phyloP scores from a whole-genome alignment of 2,329 filamentous ascomycete genomes.

The Simplicillium sp. region DNA sequence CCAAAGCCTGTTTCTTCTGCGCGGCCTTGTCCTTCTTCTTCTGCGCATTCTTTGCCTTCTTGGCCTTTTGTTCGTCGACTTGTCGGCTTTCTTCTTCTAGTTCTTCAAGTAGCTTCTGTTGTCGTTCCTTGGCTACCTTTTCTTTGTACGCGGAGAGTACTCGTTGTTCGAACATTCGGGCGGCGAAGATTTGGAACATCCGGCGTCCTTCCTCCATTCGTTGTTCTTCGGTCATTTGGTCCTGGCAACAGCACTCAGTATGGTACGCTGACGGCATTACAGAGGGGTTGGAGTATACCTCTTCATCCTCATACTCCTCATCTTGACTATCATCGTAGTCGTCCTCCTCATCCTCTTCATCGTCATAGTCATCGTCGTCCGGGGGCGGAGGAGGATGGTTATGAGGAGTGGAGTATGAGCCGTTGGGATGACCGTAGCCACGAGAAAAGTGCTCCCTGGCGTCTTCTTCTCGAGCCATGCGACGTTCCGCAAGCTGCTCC shows the following conservation, averaged over 20 bases:
- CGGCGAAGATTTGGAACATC: conserved; percentile 99
- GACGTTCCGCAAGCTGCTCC: conserved; percentile 94
- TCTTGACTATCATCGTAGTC: conserved; percentile 54
- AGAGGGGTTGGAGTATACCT: conserved; percentile 46
- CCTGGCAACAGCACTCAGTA: conserved; percentile 52
- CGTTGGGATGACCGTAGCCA: conserved; percentile 51
- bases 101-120: conserved; percentile 83
- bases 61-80: conserved; percentile 73
- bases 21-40: conserved; percentile 92
- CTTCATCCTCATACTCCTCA: conserved; percentile 70
- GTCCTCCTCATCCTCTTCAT: conserved; percentile 49
- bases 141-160: conserved; percentile 96
- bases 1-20: conserved; percentile 76
- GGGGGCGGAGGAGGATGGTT: conserved; percentile 66
- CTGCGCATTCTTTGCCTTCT: conserved; percentile 88
- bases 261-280: conserved; percentile 27
- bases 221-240: conserved; percentile 94
- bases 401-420: conserved; percentile 49
- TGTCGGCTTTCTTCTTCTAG: conserved; percentile 74
- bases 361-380: conserved; percentile 67
- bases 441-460: conserved; percentile 54
- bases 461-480: conserved; percentile 95
- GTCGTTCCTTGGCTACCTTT: conserved; percentile 88
- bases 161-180: conserved; percentile 97
- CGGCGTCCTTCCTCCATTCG: conserved; percentile 96